phyloP scores from a whole-genome alignment of 1,139 yeast species.

The Geotrichum histeridarum region DNA sequence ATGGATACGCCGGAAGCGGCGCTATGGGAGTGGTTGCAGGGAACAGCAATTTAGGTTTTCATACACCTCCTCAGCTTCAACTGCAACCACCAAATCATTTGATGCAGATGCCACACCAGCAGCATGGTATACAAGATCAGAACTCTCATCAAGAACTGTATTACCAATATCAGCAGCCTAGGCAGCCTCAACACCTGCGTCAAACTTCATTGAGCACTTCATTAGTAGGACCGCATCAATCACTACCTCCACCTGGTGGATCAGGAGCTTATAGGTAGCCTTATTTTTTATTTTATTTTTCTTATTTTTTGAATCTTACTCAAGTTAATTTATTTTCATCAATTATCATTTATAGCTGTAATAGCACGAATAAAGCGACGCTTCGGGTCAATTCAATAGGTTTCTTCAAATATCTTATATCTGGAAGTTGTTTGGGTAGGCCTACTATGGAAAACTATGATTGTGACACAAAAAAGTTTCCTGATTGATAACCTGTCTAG shows the following conservation, averaged over 20 bases:
- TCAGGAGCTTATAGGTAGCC: not conserved
- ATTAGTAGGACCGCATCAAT: not conserved
- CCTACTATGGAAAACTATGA: no score
- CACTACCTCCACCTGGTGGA: conserved; percentile 7
- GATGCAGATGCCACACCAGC: conserved; percentile 24
- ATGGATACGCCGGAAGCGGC: conserved; percentile 8
- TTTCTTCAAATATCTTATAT: no score
- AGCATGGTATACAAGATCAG: not conserved
- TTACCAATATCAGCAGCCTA: conserved; percentile 2
- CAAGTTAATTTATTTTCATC: not conserved
- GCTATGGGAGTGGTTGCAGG: not conserved
- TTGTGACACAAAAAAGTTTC: no score
- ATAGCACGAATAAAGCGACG: no score
- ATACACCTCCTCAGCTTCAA: conserved; percentile 16
- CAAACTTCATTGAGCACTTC: not conserved
- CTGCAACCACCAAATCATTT: conserved; percentile 24
- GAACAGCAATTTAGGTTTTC: not conserved
- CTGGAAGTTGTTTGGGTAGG: not conserved
- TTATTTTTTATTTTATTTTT: no score
- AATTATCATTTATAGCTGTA: not conserved
- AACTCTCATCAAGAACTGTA: conserved; percentile 6
- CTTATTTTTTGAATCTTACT: not conserved
- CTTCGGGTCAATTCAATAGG: no score
- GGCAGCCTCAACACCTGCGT: not conserved
- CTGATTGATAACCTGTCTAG: no score